Evolutionary conservation across 306 rosid species (phyloP).

Genomic region (Lathyrus aphaca): DNA sequence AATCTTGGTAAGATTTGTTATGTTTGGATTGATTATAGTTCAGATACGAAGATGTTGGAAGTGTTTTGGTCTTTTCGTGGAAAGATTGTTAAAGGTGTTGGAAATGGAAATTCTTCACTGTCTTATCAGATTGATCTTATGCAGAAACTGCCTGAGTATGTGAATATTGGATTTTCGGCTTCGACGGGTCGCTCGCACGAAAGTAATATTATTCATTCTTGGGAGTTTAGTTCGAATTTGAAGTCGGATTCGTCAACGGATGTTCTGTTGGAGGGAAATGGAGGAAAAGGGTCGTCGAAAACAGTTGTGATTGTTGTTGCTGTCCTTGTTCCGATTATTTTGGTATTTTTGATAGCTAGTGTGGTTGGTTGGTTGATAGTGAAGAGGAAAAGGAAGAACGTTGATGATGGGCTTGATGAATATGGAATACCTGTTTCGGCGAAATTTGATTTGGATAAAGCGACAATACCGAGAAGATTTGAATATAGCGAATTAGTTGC

Average conservation of each 20-base stretch:
- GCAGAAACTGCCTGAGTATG: slow-evolving; percentile 35
- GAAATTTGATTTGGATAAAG: slow-evolving; percentile 47
- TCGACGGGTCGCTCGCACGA: slow-evolving; percentile 17
- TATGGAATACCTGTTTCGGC: background rate
- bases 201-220: slow-evolving; percentile 36
- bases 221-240: slow-evolving; percentile 56
- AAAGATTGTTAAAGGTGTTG: background rate
- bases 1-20: slow-evolving; percentile 27
- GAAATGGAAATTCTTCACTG: background rate
- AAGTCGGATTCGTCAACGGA: no score
- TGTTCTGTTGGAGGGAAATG: no score
- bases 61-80: slow-evolving; percentile 42
- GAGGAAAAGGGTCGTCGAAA: no score
- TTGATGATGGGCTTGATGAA: background rate
- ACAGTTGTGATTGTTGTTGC: no score
- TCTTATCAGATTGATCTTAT: slow-evolving; percentile 32
- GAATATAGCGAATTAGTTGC: slow-evolving; percentile 47
- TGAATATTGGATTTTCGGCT: slow-evolving; percentile 50
- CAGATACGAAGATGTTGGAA: slow-evolving; percentile 10
- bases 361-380: slow-evolving; percentile 10
- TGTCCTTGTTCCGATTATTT: no score
- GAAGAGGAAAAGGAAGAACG: slow-evolving; percentile 32
- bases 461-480: slow-evolving; percentile 51
- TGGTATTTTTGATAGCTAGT: background rate
- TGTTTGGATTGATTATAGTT: slow-evolving; percentile 19